Base-by-base conservation (phyloP, 1,284 basidiomycete species). In the Boletus calvinii region DNA sequence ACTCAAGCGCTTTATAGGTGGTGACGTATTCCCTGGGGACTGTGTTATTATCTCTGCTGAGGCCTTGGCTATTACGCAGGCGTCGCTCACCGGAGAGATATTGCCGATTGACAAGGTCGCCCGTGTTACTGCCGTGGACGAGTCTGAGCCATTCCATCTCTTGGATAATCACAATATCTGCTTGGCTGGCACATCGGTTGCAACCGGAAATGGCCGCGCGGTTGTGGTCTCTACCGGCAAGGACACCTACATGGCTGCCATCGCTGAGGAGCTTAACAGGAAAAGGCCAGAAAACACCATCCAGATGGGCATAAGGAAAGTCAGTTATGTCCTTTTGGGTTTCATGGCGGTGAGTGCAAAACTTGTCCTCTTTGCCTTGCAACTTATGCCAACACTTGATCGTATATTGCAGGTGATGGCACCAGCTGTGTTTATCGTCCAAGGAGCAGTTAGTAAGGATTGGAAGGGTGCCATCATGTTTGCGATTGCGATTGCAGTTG, bases 241-340 rank as follows among this genome's bases (percentile, higher is more conserved):
- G 31, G 56, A 71, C 45, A 67, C 65, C 10, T 67, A 71, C 48
- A 68, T 65, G 67, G 65, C 65, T 49, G 53, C 66, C 35, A 67
- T 67, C n/a, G 67, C 65, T 3, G 61, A 67, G 24, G 65, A 67
- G 35, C 65, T 67, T 30, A 68, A 66, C n/a, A 67, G 15, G 50
- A 68, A 58, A 36, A 50, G 64, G 13, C 65, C 65, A 9, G 65
- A 67, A 29, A 67, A 67, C 3, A 39, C 68, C 11, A 60, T 69
- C 42, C 65, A 67, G 44, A 49, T 52, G 7, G 62, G 66, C 20
- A 71, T 67, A 18, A 69, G 51, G 48, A 71, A 69, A 55, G 65
- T 67, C 26, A 67, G 65, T 30, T 67, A 71, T 11, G 66, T 67
- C 22, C 60, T 67, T 24, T 41, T 67, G 53, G 62, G 12, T 43